These are phyloP conservation scores for Fraxinus platypoda DNA, from an alignment of 305 asterid genomes.

Conservation along the genomic window DNA sequence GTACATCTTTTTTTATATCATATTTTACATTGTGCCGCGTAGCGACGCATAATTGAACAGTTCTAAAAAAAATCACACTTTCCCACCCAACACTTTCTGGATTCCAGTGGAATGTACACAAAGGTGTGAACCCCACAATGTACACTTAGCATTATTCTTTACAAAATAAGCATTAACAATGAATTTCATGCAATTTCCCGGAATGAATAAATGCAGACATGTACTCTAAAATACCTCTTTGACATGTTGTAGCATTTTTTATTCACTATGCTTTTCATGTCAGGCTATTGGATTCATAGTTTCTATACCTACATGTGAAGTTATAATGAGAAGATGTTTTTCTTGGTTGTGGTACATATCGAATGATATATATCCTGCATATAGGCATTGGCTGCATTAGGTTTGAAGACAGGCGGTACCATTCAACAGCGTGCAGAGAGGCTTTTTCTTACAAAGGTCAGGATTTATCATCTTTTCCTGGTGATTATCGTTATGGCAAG, in stretches of 20 bases:
- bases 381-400: conserved; percentile 84
- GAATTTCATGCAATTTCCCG: background rate
- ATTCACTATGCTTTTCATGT: background rate
- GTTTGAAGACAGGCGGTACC: conserved; percentile 94
- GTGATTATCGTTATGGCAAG: background rate
- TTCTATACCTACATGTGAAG: conserved; percentile 5
- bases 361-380: conserved; percentile 17
- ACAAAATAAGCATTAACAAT: conserved; percentile 7
- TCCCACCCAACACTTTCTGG: too few species aligned
- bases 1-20: too few species aligned
- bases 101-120: too few species aligned
- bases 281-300: conserved; percentile 3
- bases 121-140: too few species aligned
- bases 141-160: background rate
- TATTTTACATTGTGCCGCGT: background rate
- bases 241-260: background rate
- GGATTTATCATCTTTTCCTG: conserved; percentile 10
- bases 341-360: conserved; percentile 11
- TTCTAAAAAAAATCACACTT: background rate
- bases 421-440: conserved; percentile 94
- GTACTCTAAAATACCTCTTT: background rate
- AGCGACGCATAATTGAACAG: background rate
- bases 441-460: conserved; percentile 85
- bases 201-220: background rate
- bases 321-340: background rate